A percentile compares a stretch with the other conserved stretches of the same genome.
Conservation (phyloP, 176 grass and related monocot species). For the Elymus sibiricus region DNA sequence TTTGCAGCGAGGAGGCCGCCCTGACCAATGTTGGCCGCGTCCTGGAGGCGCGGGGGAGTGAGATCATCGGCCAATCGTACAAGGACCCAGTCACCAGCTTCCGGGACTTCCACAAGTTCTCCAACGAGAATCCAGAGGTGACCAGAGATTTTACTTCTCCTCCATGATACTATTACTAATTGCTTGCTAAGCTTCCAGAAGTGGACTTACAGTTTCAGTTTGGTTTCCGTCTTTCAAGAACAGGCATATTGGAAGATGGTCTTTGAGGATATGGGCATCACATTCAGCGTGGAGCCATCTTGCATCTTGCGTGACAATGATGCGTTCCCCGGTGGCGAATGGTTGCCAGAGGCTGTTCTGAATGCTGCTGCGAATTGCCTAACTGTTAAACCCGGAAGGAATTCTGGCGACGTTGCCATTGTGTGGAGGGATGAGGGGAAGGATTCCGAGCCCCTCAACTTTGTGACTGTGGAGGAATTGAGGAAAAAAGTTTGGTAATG, state of each 20-base stretch:
- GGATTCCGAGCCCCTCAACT: constrained; percentile 61
- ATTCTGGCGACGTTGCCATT: constrained; percentile 40
- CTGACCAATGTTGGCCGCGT: constrained; percentile 78
- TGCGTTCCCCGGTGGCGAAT: constrained; percentile 65
- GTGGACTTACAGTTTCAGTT: neutral
- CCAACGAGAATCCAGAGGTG: constrained; percentile 79
- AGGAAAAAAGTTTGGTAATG: constrained; percentile 77
- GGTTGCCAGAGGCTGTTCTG: constrained; percentile 62
- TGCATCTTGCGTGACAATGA: constrained; percentile 60
- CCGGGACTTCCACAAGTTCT: constrained; percentile 63
- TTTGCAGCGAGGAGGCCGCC: constrained; percentile 36
- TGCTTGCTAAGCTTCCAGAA: neutral
- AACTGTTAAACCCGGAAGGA: constrained; percentile 52
- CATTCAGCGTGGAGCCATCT: constrained; percentile 56
- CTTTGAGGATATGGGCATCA: constrained; percentile 79
- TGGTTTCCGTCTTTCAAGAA: neutral
- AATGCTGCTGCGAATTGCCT: constrained; percentile 80
- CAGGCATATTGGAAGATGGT: constrained; percentile 85
- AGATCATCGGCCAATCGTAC: constrained; percentile 62
- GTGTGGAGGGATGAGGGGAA: constrained; percentile 85
- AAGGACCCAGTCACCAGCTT: constrained; percentile 79
- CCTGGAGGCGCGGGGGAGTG: constrained; percentile 56
- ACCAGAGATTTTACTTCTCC: neutral
- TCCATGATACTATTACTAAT: neutral
- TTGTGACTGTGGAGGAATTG: constrained; percentile 69